These are phyloP conservation scores for Dendrobium huoshanense DNA, from an alignment of 106 monocot species.

Conservation along the genomic window DNA sequence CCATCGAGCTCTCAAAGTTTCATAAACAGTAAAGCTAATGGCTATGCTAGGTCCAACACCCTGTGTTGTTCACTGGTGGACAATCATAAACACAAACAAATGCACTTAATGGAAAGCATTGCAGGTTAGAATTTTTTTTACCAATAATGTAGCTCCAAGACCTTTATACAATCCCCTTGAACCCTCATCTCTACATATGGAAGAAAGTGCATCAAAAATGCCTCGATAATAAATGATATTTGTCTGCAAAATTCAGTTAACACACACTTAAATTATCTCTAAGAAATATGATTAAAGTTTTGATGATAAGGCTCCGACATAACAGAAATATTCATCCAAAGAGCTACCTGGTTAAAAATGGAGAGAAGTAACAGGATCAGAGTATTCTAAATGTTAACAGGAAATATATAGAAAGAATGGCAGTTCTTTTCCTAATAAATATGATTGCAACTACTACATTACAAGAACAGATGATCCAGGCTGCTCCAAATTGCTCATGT, in stretches of 20 bases:
- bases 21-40: conserved; percentile 86
- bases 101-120: background rate
- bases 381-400: no score
- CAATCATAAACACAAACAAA: conserved; percentile 6
- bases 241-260: conserved; percentile 50
- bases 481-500: no score
- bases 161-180: conserved; percentile 77
- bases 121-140: conserved; percentile 8
- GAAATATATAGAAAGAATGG: no score
- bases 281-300: background rate
- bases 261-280: background rate
- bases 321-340: background rate
- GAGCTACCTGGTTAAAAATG: no score
- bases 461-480: no score
- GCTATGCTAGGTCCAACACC: conserved; percentile 93
- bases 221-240: conserved; percentile 73
- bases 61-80: conserved; percentile 32
- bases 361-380: no score
- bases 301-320: background rate
- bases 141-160: conserved; percentile 81
- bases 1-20: conserved; percentile 69
- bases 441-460: no score
- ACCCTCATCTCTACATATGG: conserved; percentile 92
- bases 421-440: no score
- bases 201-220: conserved; percentile 71